Evolutionary conservation across 2,329 filamentous ascomycete species (phyloP).

Genomic region (Trichoderma sp.): DNA sequence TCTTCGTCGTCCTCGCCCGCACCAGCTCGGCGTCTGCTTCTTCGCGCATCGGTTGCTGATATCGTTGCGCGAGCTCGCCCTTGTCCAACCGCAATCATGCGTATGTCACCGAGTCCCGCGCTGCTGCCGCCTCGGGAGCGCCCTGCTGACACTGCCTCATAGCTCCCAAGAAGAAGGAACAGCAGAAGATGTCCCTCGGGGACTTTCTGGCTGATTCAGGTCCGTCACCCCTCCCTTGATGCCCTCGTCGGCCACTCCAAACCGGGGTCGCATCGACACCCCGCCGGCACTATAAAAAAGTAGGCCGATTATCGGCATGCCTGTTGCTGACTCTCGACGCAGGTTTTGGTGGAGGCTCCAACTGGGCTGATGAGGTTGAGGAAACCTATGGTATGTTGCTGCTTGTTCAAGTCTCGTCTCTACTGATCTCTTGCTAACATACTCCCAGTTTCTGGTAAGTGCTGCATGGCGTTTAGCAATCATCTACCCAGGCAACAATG

Average conservation of each 20-base stretch:
- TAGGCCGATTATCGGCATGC: constrained; percentile 30
- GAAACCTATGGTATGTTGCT: constrained; percentile 71
- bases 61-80: constrained; percentile 52
- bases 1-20: constrained; percentile 13
- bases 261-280: constrained; percentile 30
- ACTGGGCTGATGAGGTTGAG: constrained; percentile 98
- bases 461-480: neutral
- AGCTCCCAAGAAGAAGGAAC: constrained; percentile 93
- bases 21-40: constrained; percentile 29
- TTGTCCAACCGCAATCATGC: constrained; percentile 61
- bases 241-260: constrained; percentile 33
- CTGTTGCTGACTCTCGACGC: constrained; percentile 32
- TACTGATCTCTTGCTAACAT: constrained; percentile 35
- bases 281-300: constrained; percentile 38
- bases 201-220: constrained; percentile 92
- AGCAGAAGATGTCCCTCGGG: constrained; percentile 96
- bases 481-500: neutral
- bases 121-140: neutral
- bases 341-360: constrained; percentile 67
- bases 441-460: constrained; percentile 44
- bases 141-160: constrained; percentile 32
- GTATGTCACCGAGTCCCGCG: constrained; percentile 45
- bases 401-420: neutral
- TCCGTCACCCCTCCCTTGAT: constrained; percentile 45
- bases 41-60: constrained; percentile 46